Conservation (phyloP, 2,329 filamentous ascomycete genomes). For the Pseudocercospora macadamiae region DNA sequence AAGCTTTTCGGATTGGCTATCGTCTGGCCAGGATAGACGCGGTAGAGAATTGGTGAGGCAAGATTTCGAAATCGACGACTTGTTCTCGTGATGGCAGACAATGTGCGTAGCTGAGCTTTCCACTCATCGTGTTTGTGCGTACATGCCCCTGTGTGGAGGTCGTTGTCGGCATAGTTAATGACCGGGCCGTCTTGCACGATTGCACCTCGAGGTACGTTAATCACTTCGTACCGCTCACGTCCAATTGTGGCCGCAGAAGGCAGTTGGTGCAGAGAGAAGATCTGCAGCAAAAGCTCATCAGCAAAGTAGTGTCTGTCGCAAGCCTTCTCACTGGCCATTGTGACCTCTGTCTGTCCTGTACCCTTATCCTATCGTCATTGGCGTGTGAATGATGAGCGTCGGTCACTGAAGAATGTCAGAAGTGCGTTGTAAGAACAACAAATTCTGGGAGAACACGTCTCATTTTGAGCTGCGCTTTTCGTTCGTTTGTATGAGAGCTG, state of each 20-base stretch:
- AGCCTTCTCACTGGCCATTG: background rate
- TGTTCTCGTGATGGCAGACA: conserved; percentile 8
- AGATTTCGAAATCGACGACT: background rate
- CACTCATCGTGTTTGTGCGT: conserved; percentile 10
- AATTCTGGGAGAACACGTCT: background rate
- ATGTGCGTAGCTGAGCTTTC: conserved; percentile 3
- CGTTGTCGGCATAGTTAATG: conserved; percentile 10
- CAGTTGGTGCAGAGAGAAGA: conserved; percentile 10
- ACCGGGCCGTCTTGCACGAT: background rate
- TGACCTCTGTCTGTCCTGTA: background rate
- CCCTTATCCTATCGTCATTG: background rate
- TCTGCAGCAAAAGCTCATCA: conserved; percentile 3
- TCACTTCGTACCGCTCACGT: conserved; percentile 13
- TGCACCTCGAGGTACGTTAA: conserved; percentile 9
- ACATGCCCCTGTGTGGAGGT: conserved; percentile 11
- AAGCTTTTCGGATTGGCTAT: conserved; percentile 9
- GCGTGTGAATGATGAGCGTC: background rate
- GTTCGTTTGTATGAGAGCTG: background rate
- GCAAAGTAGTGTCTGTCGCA: background rate
- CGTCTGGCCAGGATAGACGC: conserved; percentile 11
- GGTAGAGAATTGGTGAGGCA: conserved; percentile 2
- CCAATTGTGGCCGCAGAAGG: conserved; percentile 5
- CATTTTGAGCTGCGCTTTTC: background rate
- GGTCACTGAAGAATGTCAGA: background rate
- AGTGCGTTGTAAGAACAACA: background rate